phyloP scores from a whole-genome alignment of 2,329 filamentous ascomycete genomes.

The Rhynchosporium secalis region DNA sequence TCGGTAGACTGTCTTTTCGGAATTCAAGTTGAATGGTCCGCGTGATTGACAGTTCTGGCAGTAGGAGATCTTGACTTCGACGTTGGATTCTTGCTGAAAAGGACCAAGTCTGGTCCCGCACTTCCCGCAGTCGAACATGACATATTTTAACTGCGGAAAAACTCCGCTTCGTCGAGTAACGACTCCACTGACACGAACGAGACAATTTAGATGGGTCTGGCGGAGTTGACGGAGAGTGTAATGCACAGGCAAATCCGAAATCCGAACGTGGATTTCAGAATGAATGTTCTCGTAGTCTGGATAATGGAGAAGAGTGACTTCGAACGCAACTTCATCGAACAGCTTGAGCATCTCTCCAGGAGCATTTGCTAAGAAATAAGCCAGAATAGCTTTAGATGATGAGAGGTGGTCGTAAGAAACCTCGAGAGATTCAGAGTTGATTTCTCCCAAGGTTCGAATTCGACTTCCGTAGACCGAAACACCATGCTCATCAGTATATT shows the following conservation, averaged over 20 bases:
- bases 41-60: conserved; percentile 96
- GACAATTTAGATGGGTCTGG: conserved; percentile 92
- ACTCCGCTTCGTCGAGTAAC: conserved; percentile 93
- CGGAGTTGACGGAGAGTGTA: conserved; percentile 94
- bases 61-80: conserved; percentile 93
- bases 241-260: conserved; percentile 89
- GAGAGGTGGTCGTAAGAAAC: conserved; percentile 93
- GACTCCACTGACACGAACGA: conserved; percentile 91
- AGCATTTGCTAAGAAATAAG: conserved; percentile 94
- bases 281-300: conserved; percentile 98
- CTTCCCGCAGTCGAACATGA: conserved; percentile 96
- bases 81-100: conserved; percentile 95
- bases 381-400: conserved; percentile 86
- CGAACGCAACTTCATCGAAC: conserved; percentile 95
- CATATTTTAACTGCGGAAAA: conserved; percentile 96
- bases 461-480: conserved; percentile 93
- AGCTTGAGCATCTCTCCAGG: conserved; percentile 94
- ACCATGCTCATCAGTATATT: conserved; percentile 87
- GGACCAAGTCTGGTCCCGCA: conserved; percentile 90
- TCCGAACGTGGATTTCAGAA: conserved; percentile 95
- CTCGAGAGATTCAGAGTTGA: conserved; percentile 94
- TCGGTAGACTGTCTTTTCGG: conserved; percentile 95
- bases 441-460: conserved; percentile 91
- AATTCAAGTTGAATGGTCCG: conserved; percentile 93
- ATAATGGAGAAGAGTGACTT: conserved; percentile 93